Base-by-base conservation (phyloP, 108 stramenopile species). In the Pseudonitzschia delicatissima region DNA sequence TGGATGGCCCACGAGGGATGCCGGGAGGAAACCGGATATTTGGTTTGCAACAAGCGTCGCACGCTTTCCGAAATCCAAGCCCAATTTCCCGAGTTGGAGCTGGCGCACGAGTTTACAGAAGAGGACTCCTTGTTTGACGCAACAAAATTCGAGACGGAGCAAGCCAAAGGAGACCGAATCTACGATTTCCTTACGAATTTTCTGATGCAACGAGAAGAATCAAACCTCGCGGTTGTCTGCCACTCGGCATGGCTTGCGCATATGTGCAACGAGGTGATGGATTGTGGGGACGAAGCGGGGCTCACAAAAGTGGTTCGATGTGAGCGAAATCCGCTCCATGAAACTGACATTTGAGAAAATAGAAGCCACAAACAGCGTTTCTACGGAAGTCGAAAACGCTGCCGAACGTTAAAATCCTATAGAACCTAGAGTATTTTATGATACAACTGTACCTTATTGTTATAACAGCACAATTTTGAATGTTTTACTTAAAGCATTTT, bases 1-100 rank as follows among this genome's bases (percentile, higher is more conserved):
- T 83, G 85, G 85, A 58, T 87, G 4, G 74, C 80, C 28, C 85
- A 87, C 57, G 85, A 87, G 57, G 82, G 80, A 20, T 83, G 82
- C 50, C 77, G 85, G 39, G 85, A 87, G 63, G 85, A 87, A 64
- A 32, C 83, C 59, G 85, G 85, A 18, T 45, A 79, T 11, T 64
- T 87, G 57, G 58, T 72, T 2, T 77, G 85, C 36, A 87, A 87
- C 58, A 72, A 82, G 42, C 74, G 85, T 28, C 73, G 85, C 13
- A 53, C 75, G 2, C 50, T 76, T 39, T 66, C 74, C 23, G 74
- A 81, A 40, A 81, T 77, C 31, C 11, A 57, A 55, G 50, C 39
- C 35, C 80, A 82, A 32, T 83, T 68, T 71, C 80, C 82, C 6
- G 55, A 75, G 2, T 73, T 87, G 60, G 71, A 86, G 33, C 81